Percentiles rank a stretch among this genome's conserved stretches.
phyloP scores from a whole-genome alignment of 164 flowering plant genomes.

The Magnolia changhungtana region DNA sequence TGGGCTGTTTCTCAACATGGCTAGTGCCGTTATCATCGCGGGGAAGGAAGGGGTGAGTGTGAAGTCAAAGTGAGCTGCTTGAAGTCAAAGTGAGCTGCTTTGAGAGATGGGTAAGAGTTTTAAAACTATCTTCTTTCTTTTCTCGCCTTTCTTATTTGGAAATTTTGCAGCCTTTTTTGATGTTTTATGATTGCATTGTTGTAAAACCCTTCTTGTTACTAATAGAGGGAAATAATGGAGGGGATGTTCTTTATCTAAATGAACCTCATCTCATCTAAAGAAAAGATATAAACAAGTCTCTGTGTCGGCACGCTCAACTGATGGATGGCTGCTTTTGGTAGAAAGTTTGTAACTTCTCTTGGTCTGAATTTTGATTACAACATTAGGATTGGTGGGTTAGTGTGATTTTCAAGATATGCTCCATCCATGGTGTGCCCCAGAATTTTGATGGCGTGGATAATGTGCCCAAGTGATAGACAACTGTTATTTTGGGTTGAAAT shows the following conservation, averaged over 20 bases:
- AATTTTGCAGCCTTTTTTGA: background rate
- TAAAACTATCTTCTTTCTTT: background rate
- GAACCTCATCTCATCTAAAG: background rate
- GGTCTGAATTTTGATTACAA: background rate
- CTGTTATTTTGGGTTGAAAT: no score
- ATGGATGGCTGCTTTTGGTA: background rate
- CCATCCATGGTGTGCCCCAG: background rate
- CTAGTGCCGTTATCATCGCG: conserved; percentile 14
- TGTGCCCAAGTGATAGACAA: no score
- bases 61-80: conserved; percentile 12
- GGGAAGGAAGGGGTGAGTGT: conserved; percentile 11
- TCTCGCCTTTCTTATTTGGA: background rate
- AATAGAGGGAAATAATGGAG: background rate
- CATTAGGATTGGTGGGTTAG: background rate
- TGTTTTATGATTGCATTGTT: background rate
- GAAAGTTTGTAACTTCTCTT: background rate
- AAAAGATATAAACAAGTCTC: background rate
- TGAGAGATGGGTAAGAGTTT: background rate
- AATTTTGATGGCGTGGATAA: background rate
- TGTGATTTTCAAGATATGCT: background rate
- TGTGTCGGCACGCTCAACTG: background rate
- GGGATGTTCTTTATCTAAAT: background rate
- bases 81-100: conserved; percentile 12
- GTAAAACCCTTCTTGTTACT: background rate
- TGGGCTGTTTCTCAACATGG: conserved; percentile 17